Conservation (phyloP, 495 filamentous ascomycete genomes). For the Apodospora peruviana region DNA sequence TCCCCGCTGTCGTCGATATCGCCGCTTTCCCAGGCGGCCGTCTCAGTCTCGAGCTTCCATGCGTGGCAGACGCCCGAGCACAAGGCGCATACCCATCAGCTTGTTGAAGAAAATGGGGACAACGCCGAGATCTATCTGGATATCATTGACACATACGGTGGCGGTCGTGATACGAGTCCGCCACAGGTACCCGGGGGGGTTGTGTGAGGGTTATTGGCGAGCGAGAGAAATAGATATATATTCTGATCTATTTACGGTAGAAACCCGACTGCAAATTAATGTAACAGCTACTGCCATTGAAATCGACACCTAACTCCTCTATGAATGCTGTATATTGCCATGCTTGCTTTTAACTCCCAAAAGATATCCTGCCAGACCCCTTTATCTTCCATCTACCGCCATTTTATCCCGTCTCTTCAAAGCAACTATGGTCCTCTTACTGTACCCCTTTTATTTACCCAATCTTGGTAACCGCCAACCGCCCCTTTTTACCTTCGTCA, state of each 20-base stretch:
- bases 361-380: background rate
- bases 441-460: conserved; percentile 1
- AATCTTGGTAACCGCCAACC: conserved; percentile 41
- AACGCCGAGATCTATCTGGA: conserved; percentile 16
- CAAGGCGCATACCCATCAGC: conserved; percentile 1
- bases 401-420: background rate
- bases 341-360: no score
- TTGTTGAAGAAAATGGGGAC: conserved; percentile 1
- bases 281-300: no score
- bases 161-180: background rate
- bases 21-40: background rate
- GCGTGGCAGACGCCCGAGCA: conserved; percentile 10
- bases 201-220: no score
- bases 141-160: conserved; percentile 15
- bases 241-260: no score
- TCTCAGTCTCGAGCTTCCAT: no score
- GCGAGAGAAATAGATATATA: no score
- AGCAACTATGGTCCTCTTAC: background rate
- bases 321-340: background rate
- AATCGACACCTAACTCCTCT: no score
- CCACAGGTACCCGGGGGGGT: no score
- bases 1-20: background rate
- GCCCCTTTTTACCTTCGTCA: conserved; percentile 24
- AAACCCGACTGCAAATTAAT: no score
- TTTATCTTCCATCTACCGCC: background rate